Conservation (phyloP, 805 yeast genomes). For the Maudiozyma saulgeensis region DNA sequence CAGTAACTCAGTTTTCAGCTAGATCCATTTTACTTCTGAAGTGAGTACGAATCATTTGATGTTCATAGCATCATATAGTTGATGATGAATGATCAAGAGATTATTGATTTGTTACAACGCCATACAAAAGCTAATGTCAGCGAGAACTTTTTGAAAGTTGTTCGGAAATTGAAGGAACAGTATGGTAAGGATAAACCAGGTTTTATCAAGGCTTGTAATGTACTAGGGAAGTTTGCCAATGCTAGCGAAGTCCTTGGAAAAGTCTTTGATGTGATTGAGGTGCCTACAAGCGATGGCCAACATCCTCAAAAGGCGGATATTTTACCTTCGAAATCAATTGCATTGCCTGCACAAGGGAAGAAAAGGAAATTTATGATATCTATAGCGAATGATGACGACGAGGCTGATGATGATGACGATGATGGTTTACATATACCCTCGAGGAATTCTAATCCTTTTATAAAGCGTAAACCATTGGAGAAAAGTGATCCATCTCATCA, state of each 20-base stretch:
- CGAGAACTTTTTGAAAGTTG: conserved; percentile 12
- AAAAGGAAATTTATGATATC: conserved; percentile 1
- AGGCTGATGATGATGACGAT: conserved; percentile 3
- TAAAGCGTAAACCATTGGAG: background rate
- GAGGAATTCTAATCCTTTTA: background rate
- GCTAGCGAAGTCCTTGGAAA: conserved; percentile 8
- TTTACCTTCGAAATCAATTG: background rate
- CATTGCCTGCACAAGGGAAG: background rate
- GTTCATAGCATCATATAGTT: no score
- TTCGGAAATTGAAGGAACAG: conserved; percentile 13
- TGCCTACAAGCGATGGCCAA: background rate
- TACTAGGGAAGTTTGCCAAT: conserved; percentile 20
- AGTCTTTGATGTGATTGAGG: conserved; percentile 5
- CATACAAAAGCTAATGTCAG: conserved; percentile 18
- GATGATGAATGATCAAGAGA: background rate
- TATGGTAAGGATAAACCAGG: conserved; percentile 7
- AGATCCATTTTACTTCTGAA: no score
- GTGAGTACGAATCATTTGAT: no score
- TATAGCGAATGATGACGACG: background rate
- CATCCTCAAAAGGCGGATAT: background rate
- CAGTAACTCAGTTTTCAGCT: no score
- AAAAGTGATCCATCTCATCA: background rate
- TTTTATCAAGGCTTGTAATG: conserved; percentile 18
- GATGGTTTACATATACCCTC: background rate
- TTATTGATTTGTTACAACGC: conserved; percentile 11